Percentiles rank a stretch among this genome's conserved stretches.
phyloP scores from a whole-genome alignment of 495 filamentous ascomycete genomes.

The Paragyromitra xinjiangensis region DNA sequence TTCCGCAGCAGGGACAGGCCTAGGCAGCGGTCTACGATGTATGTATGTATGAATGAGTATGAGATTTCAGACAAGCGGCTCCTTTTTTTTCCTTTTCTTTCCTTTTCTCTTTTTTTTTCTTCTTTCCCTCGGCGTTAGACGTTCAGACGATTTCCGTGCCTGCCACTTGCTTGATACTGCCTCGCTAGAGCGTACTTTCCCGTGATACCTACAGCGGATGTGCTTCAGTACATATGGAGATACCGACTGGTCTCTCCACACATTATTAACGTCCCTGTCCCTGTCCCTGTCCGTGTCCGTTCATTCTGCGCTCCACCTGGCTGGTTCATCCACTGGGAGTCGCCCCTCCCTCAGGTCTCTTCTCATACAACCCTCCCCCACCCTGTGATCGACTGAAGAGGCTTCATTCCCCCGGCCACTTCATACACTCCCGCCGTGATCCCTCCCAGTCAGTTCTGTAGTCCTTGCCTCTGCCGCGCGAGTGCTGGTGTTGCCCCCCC shows the following conservation, averaged over 20 bases:
- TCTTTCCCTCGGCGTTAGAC: constrained; percentile 32
- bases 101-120: neutral
- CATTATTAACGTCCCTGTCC: constrained; percentile 20
- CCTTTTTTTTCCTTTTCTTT: constrained; percentile 21
- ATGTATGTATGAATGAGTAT: constrained; percentile 1
- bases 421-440: constrained; percentile 39
- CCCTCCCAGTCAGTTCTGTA: constrained; percentile 17
- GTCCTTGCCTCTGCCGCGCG: constrained; percentile 37
- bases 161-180: constrained; percentile 43
- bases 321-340: constrained; percentile 42
- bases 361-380: constrained; percentile 25
- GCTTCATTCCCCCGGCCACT: constrained; percentile 51
- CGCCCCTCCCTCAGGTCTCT: constrained; percentile 23
- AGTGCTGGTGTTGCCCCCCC: constrained; percentile 8
- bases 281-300: constrained; percentile 14
- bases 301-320: constrained; percentile 26
- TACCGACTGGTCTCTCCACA: constrained; percentile 51
- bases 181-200: constrained; percentile 45
- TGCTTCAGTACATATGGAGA: constrained; percentile 35
- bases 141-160: constrained; percentile 31
- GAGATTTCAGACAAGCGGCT: constrained; percentile 40
- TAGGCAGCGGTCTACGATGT: constrained; percentile 34
- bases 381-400: constrained; percentile 52
- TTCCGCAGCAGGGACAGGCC: constrained; percentile 43
- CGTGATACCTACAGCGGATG: constrained; percentile 38